phyloP scores from a whole-genome alignment of 2,329 filamentous ascomycete species.

The Cercospora sp. region DNA sequence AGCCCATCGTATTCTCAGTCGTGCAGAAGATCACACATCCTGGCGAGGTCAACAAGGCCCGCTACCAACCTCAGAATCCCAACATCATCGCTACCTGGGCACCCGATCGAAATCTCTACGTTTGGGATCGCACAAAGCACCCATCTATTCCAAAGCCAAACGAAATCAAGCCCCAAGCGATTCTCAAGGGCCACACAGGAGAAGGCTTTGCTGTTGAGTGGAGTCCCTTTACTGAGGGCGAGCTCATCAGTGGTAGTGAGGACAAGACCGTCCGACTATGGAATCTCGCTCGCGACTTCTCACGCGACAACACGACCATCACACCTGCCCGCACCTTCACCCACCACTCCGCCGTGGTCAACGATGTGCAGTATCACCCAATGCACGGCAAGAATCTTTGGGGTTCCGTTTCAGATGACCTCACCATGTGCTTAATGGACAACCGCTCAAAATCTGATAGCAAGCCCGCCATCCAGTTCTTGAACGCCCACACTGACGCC shows the following conservation, averaged over 20 bases:
- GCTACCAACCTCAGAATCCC: slow-evolving; percentile 96
- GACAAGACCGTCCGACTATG: slow-evolving; percentile 90
- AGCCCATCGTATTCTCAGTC: slow-evolving; percentile 83
- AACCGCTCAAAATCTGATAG: slow-evolving; percentile 64
- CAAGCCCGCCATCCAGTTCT: slow-evolving; percentile 57
- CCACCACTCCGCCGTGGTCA: slow-evolving; percentile 87
- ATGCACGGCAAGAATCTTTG: slow-evolving; percentile 75
- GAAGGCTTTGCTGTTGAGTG: slow-evolving; percentile 93
- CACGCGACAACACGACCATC: slow-evolving; percentile 67
- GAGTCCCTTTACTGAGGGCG: slow-evolving; percentile 80
- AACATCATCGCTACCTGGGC: slow-evolving; percentile 94
- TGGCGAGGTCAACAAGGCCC: slow-evolving; percentile 96
- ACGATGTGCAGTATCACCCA: slow-evolving; percentile 95
- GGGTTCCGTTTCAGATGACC: slow-evolving; percentile 91
- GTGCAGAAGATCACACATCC: slow-evolving; percentile 96
- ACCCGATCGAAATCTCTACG: slow-evolving; percentile 80
- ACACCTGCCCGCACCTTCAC: slow-evolving; percentile 74
- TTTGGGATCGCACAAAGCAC: slow-evolving; percentile 97
- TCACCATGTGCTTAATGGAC: slow-evolving; percentile 89
- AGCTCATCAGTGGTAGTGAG: slow-evolving; percentile 85
- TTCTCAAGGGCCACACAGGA: slow-evolving; percentile 77
- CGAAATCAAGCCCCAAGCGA: slow-evolving; percentile 72
- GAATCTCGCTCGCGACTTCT: slow-evolving; percentile 75
- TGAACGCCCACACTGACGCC: slow-evolving; percentile 81
- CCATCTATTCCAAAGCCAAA: slow-evolving; percentile 65